Evolutionary conservation across 202 grass and related monocot species (phyloP).

Genomic region (Digitaria exilis): DNA sequence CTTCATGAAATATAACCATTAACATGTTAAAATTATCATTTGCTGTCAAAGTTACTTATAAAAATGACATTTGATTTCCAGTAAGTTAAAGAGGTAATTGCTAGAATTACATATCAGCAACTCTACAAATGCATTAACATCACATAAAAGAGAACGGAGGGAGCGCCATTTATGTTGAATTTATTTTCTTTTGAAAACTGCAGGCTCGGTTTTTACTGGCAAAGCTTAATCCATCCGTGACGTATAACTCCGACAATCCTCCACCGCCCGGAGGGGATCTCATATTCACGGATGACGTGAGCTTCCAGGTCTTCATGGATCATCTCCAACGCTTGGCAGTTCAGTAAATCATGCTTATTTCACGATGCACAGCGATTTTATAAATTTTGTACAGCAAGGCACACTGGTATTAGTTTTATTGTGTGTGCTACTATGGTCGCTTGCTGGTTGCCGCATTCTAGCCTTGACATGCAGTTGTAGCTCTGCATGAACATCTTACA

Average conservation of each 20-base stretch:
- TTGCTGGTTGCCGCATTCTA: neutral
- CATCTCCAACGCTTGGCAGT: constrained; percentile 86
- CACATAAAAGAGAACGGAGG: neutral
- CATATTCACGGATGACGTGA: constrained; percentile 94
- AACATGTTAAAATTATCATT: neutral
- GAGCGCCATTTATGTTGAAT: neutral
- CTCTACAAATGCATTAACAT: neutral
- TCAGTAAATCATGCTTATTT: constrained; percentile 44
- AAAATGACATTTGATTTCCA: neutral
- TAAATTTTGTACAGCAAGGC: constrained; percentile 36
- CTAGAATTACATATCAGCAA: neutral
- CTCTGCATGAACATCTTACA: neutral
- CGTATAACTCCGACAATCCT: constrained; percentile 72
- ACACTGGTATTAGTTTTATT: too few relatives aligned
- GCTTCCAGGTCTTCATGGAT: constrained; percentile 90
- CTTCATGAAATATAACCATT: neutral
- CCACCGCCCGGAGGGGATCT: constrained; percentile 72
- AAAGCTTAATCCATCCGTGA: constrained; percentile 87
- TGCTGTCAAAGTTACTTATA: neutral
- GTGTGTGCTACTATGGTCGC: neutral
- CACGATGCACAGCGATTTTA: constrained; percentile 38
- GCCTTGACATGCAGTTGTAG: neutral
- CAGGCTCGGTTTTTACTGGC: constrained; percentile 93
- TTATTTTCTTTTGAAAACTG: constrained; percentile 27
- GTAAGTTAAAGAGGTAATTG: neutral